Conservation (phyloP, 2,329 filamentous ascomycete species). For the Pestalotiopsis sp. region DNA sequence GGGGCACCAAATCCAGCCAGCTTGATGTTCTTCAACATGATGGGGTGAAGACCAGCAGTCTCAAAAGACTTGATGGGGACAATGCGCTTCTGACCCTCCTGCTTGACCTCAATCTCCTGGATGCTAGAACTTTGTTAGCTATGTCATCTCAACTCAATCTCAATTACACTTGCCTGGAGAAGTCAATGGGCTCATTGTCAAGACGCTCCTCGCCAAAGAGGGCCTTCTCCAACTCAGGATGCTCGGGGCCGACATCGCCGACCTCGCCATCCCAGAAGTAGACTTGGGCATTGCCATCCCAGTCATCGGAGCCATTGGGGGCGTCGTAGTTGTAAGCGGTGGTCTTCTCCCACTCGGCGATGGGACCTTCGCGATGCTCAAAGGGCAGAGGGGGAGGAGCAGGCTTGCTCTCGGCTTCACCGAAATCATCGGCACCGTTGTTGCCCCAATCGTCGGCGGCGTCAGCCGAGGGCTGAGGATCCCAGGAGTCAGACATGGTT, state of each 20-base stretch:
- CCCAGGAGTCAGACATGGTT: conserved; percentile 15
- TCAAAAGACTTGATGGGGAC: conserved; percentile 63
- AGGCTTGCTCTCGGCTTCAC: conserved; percentile 15
- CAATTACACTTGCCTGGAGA: conserved; percentile 56
- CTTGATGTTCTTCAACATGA: conserved; percentile 76
- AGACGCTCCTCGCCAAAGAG: conserved; percentile 68
- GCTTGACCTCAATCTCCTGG: conserved; percentile 54
- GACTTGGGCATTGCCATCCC: conserved; percentile 60
- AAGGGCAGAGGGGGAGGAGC: conserved; percentile 10
- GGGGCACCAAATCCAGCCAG: conserved; percentile 72
- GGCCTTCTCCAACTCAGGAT: conserved; percentile 70
- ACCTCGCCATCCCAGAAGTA: conserved; percentile 88
- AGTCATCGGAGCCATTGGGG: conserved; percentile 34
- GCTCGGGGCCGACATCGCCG: conserved; percentile 80
- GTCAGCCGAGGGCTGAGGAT: background rate
- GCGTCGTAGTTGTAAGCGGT: conserved; percentile 50
- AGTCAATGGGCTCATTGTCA: conserved; percentile 58
- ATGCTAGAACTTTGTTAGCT: conserved; percentile 46
- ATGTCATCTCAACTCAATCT: background rate
- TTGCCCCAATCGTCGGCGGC: conserved; percentile 7
- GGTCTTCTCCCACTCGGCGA: conserved; percentile 49
- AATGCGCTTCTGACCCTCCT: conserved; percentile 59
- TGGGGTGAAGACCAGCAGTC: conserved; percentile 82
- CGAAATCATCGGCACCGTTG: conserved; percentile 24
- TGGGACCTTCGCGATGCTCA: conserved; percentile 17